phyloP scores from a whole-genome alignment of 768 basidiomycete species.

The Daedaleopsis sinensis region DNA sequence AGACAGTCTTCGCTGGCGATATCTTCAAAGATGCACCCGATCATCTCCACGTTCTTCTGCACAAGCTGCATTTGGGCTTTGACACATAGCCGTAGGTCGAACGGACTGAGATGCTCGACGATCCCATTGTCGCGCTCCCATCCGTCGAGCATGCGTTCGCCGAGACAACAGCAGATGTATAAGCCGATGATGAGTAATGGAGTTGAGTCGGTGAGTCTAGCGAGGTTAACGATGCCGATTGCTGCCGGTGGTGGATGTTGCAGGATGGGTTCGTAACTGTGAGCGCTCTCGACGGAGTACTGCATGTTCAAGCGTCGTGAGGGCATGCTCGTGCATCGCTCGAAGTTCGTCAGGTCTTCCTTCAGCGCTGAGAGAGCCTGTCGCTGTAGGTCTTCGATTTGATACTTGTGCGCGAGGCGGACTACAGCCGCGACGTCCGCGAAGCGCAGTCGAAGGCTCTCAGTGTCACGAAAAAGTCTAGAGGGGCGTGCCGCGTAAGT shows the following conservation, averaged over 20 bases:
- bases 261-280: not conserved
- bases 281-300: no score
- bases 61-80: not conserved
- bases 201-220: not conserved
- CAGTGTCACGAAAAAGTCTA: not conserved
- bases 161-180: not conserved
- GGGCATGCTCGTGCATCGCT: no score
- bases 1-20: no score
- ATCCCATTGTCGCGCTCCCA: not conserved
- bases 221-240: not conserved
- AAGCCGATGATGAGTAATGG: not conserved
- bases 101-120: not conserved
- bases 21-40: no score
- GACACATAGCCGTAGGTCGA: not conserved
- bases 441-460: not conserved
- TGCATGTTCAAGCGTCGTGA: no score
- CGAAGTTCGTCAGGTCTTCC: no score
- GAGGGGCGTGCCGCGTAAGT: no score
- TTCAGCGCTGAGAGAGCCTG: not conserved
- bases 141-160: not conserved
- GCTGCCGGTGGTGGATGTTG: not conserved
- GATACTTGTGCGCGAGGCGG: conserved; percentile 8
- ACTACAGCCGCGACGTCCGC: not conserved
- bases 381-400: not conserved
- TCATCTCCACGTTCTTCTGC: no score